A percentile compares a stretch with the other conserved stretches of the same genome.
phyloP scores from a whole-genome alignment of 495 filamentous ascomycete species.

The Penicillium desertorum region DNA sequence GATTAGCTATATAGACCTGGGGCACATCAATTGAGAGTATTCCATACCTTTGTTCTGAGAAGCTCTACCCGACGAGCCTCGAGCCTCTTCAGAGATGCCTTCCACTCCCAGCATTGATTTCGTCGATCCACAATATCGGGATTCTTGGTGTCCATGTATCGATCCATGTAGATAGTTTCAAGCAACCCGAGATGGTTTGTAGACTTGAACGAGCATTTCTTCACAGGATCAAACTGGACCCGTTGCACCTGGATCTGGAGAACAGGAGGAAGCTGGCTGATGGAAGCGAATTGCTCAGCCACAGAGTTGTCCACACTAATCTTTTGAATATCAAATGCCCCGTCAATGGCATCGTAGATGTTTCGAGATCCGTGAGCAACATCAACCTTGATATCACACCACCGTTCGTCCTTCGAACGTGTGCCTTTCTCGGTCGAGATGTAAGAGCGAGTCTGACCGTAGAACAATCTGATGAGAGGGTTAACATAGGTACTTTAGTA shows the following conservation, averaged over 20 bases:
- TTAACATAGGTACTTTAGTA: constrained; percentile 16
- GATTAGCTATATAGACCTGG: background rate
- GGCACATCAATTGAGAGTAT: constrained; percentile 1
- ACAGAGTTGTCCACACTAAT: constrained; percentile 62
- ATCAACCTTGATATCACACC: constrained; percentile 63
- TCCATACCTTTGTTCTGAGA: constrained; percentile 43
- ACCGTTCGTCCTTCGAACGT: constrained; percentile 56
- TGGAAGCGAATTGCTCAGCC: constrained; percentile 70
- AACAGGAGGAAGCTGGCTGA: constrained; percentile 75
- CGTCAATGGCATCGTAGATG: constrained; percentile 81
- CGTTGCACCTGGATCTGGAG: constrained; percentile 88
- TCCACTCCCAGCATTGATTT: constrained; percentile 71
- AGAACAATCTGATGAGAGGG: constrained; percentile 52
- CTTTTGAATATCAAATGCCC: constrained; percentile 75
- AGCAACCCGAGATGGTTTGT: constrained; percentile 72
- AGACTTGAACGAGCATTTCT: constrained; percentile 66
- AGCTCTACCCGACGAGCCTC: constrained; percentile 50
- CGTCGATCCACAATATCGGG: constrained; percentile 60
- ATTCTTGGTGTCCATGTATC: constrained; percentile 73
- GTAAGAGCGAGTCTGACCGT: constrained; percentile 55
- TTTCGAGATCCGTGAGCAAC: constrained; percentile 61
- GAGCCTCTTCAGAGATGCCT: constrained; percentile 58
- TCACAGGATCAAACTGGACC: constrained; percentile 63
- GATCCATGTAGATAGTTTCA: constrained; percentile 80
- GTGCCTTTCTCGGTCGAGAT: constrained; percentile 45